phyloP scores from a whole-genome alignment of 306 rosid species.

The Acacia crassicarpa region DNA sequence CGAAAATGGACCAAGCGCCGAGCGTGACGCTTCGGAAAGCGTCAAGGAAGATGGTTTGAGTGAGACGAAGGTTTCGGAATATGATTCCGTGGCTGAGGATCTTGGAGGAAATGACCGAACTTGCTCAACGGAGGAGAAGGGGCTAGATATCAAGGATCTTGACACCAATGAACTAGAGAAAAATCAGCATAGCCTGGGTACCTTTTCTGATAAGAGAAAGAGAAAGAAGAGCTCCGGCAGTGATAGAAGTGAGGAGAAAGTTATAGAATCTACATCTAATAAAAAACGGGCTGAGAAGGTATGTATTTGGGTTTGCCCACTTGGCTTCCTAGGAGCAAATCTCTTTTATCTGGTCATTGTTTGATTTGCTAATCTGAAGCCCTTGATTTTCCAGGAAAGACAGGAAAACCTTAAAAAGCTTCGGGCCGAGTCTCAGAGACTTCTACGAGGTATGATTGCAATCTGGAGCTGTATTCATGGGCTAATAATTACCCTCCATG shows the following conservation, averaged over 20 bases:
- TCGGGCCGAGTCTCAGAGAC: slow-evolving; percentile 83
- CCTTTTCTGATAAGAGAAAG: slow-evolving; percentile 30
- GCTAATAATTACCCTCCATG: background rate
- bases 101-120: slow-evolving; percentile 27
- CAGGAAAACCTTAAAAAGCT: slow-evolving; percentile 57
- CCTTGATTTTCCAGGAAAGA: slow-evolving; percentile 60
- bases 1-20: slow-evolving; percentile 15
- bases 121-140: slow-evolving; percentile 15
- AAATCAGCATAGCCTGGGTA: slow-evolving; percentile 43
- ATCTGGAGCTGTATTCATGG: background rate
- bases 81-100: slow-evolving; percentile 46
- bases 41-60: slow-evolving; percentile 32
- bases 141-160: slow-evolving; percentile 28
- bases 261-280: slow-evolving; percentile 27
- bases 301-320: background rate
- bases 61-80: slow-evolving; percentile 61
- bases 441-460: slow-evolving; percentile 68
- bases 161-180: slow-evolving; percentile 40
- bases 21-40: slow-evolving; percentile 23
- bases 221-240: slow-evolving; percentile 42
- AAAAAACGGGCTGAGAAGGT: slow-evolving; percentile 66
- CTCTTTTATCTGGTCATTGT: background rate
- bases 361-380: slow-evolving; percentile 22
- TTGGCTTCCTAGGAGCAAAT: background rate
- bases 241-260: slow-evolving; percentile 32